Evolutionary conservation across 202 grass and related monocot genomes (phyloP).

Genomic region (Setaria italica): DNA sequence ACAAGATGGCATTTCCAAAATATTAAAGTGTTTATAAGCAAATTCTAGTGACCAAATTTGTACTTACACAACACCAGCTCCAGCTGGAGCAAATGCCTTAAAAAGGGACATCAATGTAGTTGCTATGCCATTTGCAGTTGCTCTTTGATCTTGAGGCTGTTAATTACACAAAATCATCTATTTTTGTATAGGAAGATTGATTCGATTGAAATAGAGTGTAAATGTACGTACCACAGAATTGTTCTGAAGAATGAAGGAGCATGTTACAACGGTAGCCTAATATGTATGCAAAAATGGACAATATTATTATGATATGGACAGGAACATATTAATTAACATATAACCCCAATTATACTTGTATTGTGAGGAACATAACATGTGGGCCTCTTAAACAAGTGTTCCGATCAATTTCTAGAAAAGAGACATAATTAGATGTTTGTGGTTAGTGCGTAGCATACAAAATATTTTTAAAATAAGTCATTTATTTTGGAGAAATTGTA

Average conservation of each 20-base stretch:
- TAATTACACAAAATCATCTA: background rate
- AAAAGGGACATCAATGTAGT: background rate
- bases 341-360: background rate
- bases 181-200: background rate
- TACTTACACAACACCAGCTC: background rate
- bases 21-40: too few species aligned
- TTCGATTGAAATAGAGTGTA: background rate
- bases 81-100: background rate
- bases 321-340: background rate
- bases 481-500: background rate
- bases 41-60: background rate
- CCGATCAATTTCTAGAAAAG: background rate
- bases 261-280: slow-evolving; percentile 57
- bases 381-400: background rate
- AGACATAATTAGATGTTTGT: background rate
- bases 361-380: background rate
- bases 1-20: too few species aligned
- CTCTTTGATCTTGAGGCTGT: slow-evolving; percentile 67
- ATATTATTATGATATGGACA: background rate
- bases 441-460: background rate
- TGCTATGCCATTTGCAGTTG: slow-evolving; percentile 20
- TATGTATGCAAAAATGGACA: background rate
- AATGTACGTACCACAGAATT: slow-evolving; percentile 67
- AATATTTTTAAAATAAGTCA: background rate
- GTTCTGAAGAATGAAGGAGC: slow-evolving; percentile 76